Percentiles rank a stretch among this genome's conserved stretches.
Conservation (phyloP, 306 rosid genomes). For the Dalbergia cochinchinensis region DNA sequence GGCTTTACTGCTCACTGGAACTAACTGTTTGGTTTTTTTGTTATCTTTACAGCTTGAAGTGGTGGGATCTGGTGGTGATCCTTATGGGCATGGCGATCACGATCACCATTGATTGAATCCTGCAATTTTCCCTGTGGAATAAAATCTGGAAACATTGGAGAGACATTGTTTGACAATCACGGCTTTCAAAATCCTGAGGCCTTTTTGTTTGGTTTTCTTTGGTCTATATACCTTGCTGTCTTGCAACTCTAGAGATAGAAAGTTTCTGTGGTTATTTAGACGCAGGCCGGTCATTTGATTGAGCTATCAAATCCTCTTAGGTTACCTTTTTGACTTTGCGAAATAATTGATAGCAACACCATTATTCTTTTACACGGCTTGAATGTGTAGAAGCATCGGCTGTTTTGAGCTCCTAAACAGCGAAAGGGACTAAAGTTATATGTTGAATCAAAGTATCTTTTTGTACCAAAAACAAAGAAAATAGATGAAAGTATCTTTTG, state of each 20-base stretch:
- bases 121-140: slow-evolving; percentile 58
- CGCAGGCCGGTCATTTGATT: slow-evolving; percentile 52
- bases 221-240: slow-evolving; percentile 48
- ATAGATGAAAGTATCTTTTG: not conserved
- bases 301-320: slow-evolving; percentile 52
- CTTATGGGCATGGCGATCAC: slow-evolving; percentile 76
- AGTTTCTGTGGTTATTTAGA: slow-evolving; percentile 56
- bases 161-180: slow-evolving; percentile 55
- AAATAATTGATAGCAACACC: slow-evolving; percentile 68
- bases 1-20: not conserved
- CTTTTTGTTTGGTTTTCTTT: slow-evolving; percentile 56
- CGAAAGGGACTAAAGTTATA: not conserved
- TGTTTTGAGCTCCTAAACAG: slow-evolving; percentile 11
- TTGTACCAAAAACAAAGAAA: too few relatives aligned
- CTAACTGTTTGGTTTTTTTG: slow-evolving; percentile 48
- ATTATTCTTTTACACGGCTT: slow-evolving; percentile 52
- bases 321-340: slow-evolving; percentile 48
- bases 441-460: not conserved
- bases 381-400: slow-evolving; percentile 30
- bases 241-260: slow-evolving; percentile 57
- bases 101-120: slow-evolving; percentile 65
- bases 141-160: slow-evolving; percentile 52
- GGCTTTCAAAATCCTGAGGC: slow-evolving; percentile 55
- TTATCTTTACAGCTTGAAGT: slow-evolving; percentile 79
- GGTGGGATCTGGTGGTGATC: slow-evolving; percentile 95